These are phyloP conservation scores for Purshia tridentata DNA, from an alignment of 306 rosid species.

Conservation along the genomic window DNA sequence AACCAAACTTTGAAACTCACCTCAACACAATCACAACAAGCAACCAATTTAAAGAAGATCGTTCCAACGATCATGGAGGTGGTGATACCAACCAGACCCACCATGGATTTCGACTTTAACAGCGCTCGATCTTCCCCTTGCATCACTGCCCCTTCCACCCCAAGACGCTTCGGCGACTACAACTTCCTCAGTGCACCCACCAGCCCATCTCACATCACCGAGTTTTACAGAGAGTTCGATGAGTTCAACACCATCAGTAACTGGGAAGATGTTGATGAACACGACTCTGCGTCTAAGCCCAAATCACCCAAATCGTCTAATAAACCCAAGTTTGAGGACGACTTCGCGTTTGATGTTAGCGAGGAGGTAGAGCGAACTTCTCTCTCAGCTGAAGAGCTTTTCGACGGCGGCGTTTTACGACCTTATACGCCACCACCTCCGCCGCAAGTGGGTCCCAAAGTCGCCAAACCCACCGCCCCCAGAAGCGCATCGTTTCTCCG, in stretches of 20 bases:
- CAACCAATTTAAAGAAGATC: not conserved
- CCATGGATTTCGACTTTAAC: constrained; percentile 53
- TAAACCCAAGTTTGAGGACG: constrained; percentile 1
- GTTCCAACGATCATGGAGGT: constrained; percentile 47
- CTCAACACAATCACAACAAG: not conserved
- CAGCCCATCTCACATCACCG: constrained; percentile 60
- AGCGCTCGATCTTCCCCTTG: constrained; percentile 41
- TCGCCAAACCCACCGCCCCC: constrained; percentile 1
- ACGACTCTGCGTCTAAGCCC: not conserved
- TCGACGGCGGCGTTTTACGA: constrained; percentile 63
- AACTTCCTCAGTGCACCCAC: constrained; percentile 68
- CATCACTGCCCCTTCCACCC: constrained; percentile 58
- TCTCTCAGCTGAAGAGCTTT: constrained; percentile 83
- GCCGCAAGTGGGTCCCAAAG: no score
- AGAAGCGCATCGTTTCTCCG: constrained; percentile 27
- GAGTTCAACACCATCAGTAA: constrained; percentile 17
- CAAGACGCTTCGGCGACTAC: constrained; percentile 49
- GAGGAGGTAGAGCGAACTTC: constrained; percentile 38
- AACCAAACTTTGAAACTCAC: not conserved
- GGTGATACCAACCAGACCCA: constrained; percentile 34
- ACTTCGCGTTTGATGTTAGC: constrained; percentile 59
- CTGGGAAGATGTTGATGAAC: constrained; percentile 10
- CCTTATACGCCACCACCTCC: constrained; percentile 43
- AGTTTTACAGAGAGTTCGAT: constrained; percentile 44
- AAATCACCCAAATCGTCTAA: constrained; percentile 10